These are phyloP conservation scores for Trichosporon inkin DNA, from an alignment of 1,284 basidiomycete genomes.

Conservation along the genomic window DNA sequence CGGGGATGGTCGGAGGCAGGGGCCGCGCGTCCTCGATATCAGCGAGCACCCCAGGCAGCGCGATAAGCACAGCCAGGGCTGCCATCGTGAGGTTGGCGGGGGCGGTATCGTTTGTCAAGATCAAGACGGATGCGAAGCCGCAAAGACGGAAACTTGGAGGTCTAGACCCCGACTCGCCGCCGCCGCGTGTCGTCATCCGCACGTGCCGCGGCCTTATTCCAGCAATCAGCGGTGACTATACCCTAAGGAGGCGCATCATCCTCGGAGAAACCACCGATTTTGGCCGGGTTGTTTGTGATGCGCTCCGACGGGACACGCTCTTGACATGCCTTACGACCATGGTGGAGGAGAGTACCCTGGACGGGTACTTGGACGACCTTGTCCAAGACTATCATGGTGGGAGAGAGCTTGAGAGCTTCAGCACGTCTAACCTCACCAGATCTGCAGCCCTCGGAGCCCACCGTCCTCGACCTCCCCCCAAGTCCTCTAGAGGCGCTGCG, in stretches of 20 bases:
- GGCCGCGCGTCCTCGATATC: constrained; percentile 11
- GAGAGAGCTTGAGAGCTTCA: background rate
- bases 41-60: background rate
- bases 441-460: background rate
- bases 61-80: constrained; percentile 10
- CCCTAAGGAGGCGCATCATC: background rate
- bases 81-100: background rate
- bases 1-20: constrained; percentile 12
- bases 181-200: background rate
- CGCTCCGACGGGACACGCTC: background rate
- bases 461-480: constrained; percentile 57
- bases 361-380: constrained; percentile 17
- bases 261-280: background rate
- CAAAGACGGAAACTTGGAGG: background rate
- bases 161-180: background rate
- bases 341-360: constrained; percentile 5
- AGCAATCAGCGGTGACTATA: too few relatives aligned
- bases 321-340: background rate
- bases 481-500: constrained; percentile 68
- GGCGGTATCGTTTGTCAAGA: background rate
- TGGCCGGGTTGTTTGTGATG: background rate
- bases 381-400: constrained; percentile 21
- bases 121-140: background rate
- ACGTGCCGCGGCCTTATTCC: background rate
- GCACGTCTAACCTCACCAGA: background rate